A percentile compares a stretch with the other conserved stretches of the same genome.
Conservation (phyloP, 2,329 filamentous ascomycete species). For the Alternaria hordeiaustralica region DNA sequence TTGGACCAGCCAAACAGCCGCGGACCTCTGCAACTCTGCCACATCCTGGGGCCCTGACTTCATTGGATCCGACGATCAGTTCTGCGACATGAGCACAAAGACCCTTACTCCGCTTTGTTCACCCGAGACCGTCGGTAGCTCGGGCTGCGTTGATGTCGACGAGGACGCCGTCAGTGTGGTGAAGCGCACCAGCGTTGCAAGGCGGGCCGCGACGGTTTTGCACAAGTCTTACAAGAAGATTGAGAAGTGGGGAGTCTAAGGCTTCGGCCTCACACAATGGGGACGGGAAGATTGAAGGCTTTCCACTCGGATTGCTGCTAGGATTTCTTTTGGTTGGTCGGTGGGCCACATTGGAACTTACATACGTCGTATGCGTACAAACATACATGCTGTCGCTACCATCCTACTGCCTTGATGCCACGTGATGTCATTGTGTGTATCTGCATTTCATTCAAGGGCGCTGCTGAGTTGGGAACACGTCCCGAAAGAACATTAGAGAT, state of each 20-base stretch:
- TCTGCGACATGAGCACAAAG: not conserved
- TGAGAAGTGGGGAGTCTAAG: not conserved
- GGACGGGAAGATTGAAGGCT: not conserved
- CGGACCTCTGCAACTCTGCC: not conserved
- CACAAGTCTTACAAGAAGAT: not conserved
- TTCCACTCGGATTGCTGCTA: not conserved
- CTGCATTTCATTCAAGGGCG: not conserved
- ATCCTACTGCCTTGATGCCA: not conserved
- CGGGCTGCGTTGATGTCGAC: not conserved
- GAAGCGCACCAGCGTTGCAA: not conserved
- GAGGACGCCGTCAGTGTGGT: not conserved
- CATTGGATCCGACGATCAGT: not conserved
- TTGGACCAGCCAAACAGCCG: not conserved
- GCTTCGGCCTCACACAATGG: not conserved
- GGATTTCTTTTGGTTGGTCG: not conserved
- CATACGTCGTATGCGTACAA: not conserved
- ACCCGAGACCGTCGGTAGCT: not conserved
- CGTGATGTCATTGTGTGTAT: not conserved
- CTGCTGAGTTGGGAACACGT: not conserved
- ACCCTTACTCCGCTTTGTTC: not conserved
- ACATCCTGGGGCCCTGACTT: not conserved
- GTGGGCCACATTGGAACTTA: not conserved
- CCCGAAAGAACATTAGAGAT: not conserved
- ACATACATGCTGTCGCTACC: not conserved
- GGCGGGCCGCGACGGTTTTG: not conserved